Percentiles rank a stretch among this genome's conserved stretches.
phyloP scores from a whole-genome alignment of 179 eudicot genomes.

The Spergularia azorica region DNA sequence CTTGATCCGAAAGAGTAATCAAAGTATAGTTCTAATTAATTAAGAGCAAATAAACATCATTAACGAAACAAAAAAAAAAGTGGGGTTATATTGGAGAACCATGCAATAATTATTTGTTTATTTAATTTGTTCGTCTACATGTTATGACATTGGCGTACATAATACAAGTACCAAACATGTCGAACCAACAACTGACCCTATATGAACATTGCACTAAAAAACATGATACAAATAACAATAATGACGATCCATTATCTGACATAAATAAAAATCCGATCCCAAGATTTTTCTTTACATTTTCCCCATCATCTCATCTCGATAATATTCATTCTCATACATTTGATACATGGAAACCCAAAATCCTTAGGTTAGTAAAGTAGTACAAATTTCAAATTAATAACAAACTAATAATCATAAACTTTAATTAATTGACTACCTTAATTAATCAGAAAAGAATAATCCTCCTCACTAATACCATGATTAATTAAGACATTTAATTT shows the following conservation, averaged over 20 bases:
- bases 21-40: too few relatives aligned
- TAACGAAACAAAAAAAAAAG: conserved; percentile 1
- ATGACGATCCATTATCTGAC: conserved; percentile 1
- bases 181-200: conserved; percentile 8
- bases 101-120: not conserved
- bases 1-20: too few relatives aligned
- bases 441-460: not conserved
- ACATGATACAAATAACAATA: not conserved
- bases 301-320: not conserved
- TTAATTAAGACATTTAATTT: not conserved
- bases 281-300: conserved; percentile 8
- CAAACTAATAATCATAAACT: not conserved
- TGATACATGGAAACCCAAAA: conserved; percentile 16
- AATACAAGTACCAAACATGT: conserved; percentile 10
- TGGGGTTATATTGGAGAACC: not conserved
- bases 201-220: not conserved
- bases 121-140: too few relatives aligned
- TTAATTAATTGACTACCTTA: not conserved
- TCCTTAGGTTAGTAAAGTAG: conserved; percentile 2
- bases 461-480: not conserved
- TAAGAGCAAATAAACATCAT: not conserved
- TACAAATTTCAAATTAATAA: too few relatives aligned
- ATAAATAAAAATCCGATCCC: not conserved
- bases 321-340: not conserved
- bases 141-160: conserved; percentile 4